Base-by-base conservation (phyloP, 148 eudicot species). In the Euryodendron excelsum region DNA sequence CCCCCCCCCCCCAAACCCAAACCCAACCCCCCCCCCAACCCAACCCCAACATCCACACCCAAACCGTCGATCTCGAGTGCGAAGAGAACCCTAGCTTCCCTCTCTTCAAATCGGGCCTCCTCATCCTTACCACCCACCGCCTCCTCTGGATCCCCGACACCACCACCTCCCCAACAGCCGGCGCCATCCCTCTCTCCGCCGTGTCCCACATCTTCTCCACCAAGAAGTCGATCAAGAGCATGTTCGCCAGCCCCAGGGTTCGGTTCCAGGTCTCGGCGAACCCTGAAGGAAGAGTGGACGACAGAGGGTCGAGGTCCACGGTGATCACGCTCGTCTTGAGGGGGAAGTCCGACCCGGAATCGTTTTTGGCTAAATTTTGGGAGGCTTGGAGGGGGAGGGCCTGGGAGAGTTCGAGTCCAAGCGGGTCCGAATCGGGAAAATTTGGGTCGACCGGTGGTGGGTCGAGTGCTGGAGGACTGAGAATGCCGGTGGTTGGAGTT, bases 401-500 rank as follows among this genome's bases (percentile, higher is more conserved):
- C 0, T 95, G 98, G 98, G 97, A 87, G 78, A 75, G 41, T 23
- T 80, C 77, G 25, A 72, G 36, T 62, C 50, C 82, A 23, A 72
- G 79, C 34, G 86, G 71, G 36, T 81, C 86, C 5, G 80, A 66
- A 37, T 73, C 61, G 33, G 61, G 66, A 7, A 13, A n/a, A 30
- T 8, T 59, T 34, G 74, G 59, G 6, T 33, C 47, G 39, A 75
- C 63, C 48, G 31, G 30, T 23, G 73, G 81, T 37, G 76, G 81
- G 59, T 77, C 76, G 9, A 80, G 75, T 45, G 55, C 65, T 3
- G 56, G 82, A 12, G 82, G 89, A 33, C 74, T 95, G 44, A 80
- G 78, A 76, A 76, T 84, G 87, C 99, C 97, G 41, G 94, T 95
- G 64, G 97, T 95, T 33, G 99, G 99, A 23, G 85, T 95, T 20